A percentile compares a stretch with the other conserved stretches of the same genome.
Evolutionary conservation across 2,329 filamentous ascomycete species (phyloP).

Genomic region (Aspergillus niger): DNA sequence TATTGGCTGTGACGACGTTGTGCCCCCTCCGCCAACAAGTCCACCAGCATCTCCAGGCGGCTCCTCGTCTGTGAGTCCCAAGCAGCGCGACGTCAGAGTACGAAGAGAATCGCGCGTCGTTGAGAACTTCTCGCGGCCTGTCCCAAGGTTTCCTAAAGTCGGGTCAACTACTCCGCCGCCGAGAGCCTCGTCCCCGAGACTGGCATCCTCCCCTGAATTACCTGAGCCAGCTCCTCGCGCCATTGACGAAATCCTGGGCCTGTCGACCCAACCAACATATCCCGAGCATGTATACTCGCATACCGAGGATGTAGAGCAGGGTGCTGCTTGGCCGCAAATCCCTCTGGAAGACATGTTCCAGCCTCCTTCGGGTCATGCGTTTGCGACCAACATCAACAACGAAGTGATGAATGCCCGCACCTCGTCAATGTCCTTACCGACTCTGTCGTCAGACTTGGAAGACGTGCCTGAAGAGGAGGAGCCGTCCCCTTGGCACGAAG

Average conservation of each 20-base stretch:
- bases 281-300: slow-evolving; percentile 35
- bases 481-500: slow-evolving; percentile 35
- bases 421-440: slow-evolving; percentile 46
- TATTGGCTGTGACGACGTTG: slow-evolving; percentile 26
- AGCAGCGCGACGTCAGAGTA: slow-evolving; percentile 23
- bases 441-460: slow-evolving; percentile 42
- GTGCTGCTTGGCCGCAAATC: slow-evolving; percentile 21
- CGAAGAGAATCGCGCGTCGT: slow-evolving; percentile 42
- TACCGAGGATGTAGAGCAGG: slow-evolving; percentile 16
- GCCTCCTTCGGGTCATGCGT: slow-evolving; percentile 38
- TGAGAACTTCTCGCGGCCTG: slow-evolving; percentile 60
- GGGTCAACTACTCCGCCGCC: slow-evolving; percentile 45
- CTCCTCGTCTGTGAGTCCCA: slow-evolving; percentile 29
- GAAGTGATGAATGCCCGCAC: slow-evolving; percentile 40
- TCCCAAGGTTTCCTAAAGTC: slow-evolving; percentile 43
- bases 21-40: slow-evolving; percentile 25
- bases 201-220: slow-evolving; percentile 31
- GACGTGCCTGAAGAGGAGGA: slow-evolving; percentile 52
- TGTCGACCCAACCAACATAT: slow-evolving; percentile 32
- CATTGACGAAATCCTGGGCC: slow-evolving; percentile 45
- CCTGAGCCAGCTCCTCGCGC: slow-evolving; percentile 40
- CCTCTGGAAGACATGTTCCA: slow-evolving; percentile 33
- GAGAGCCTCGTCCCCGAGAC: slow-evolving; percentile 38
- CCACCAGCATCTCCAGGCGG: slow-evolving; percentile 35
- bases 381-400: slow-evolving; percentile 46